These are phyloP conservation scores for Nicotiana paniculata DNA, from an alignment of 257 asterid genomes.

Conservation along the genomic window DNA sequence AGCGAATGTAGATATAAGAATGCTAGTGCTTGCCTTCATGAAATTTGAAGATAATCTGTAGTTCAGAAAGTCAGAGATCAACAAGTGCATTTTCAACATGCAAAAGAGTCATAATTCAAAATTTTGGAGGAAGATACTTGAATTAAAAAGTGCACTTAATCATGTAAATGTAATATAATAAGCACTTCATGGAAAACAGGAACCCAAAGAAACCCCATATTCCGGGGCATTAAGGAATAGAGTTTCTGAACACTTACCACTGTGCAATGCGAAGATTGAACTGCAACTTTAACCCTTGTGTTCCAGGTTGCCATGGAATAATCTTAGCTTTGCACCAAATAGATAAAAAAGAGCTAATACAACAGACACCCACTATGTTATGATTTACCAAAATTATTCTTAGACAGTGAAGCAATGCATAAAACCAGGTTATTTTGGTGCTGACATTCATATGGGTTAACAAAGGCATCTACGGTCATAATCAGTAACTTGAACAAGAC, in stretches of 20 bases:
- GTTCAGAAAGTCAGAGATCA: not conserved
- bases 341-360: not conserved
- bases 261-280: not conserved
- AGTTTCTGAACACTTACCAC: not conserved
- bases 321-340: not conserved
- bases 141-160: not conserved
- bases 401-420: not conserved
- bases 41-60: not conserved
- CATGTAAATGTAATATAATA: not conserved
- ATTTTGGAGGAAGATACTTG: not conserved
- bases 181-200: not conserved
- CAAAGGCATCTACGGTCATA: not conserved
- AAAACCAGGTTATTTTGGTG: not conserved
- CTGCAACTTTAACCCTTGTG: not conserved
- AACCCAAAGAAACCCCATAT: not conserved
- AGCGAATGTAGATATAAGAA: not conserved
- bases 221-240: not conserved
- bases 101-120: not conserved
- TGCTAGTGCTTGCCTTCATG: not conserved
- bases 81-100: not conserved
- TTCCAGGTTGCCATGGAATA: not conserved
- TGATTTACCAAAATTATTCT: not conserved
- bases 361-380: not conserved
- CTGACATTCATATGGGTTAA: not conserved
- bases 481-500: constrained; percentile 16